These are phyloP conservation scores for Nicotiana rustica DNA, from an alignment of 305 asterid genomes.

Conservation along the genomic window DNA sequence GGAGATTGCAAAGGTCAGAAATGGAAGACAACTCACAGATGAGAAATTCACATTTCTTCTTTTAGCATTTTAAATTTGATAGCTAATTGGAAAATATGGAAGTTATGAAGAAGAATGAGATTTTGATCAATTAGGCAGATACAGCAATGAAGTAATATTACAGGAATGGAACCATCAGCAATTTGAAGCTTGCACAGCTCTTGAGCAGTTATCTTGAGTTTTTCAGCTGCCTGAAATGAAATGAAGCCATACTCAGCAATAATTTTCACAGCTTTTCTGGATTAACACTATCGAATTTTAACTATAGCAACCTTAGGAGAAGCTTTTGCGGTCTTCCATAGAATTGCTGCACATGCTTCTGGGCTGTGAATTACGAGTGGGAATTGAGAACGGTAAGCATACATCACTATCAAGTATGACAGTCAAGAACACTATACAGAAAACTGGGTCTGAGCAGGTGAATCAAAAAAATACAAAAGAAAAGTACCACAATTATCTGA, in stretches of 20 bases:
- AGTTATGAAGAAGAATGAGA: slow-evolving; percentile 23
- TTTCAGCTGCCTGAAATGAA: slow-evolving; percentile 86
- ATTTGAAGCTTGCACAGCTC: slow-evolving; percentile 74
- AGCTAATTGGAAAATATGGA: neutral
- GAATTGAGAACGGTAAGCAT: slow-evolving; percentile 35
- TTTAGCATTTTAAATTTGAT: slow-evolving; percentile 1
- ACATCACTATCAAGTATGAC: slow-evolving; percentile 13
- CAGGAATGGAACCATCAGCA: slow-evolving; percentile 81
- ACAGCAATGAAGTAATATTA: slow-evolving; percentile 56
- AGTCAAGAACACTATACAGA: neutral
- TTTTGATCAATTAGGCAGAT: slow-evolving; percentile 23
- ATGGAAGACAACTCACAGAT: neutral
- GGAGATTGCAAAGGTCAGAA: slow-evolving; percentile 22
- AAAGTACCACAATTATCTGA: neutral
- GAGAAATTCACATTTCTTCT: neutral
- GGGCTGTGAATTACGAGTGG: slow-evolving; percentile 66
- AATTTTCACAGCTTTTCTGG: slow-evolving; percentile 26
- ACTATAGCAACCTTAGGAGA: slow-evolving; percentile 74
- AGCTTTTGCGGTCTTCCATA: slow-evolving; percentile 90
- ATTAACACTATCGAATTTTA: slow-evolving; percentile 6
- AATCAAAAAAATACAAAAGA: neutral
- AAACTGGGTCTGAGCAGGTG: neutral
- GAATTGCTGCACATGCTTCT: slow-evolving; percentile 98
- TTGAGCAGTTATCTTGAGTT: slow-evolving; percentile 82
- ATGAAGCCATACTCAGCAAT: slow-evolving; percentile 36